A percentile compares a stretch with the other conserved stretches of the same genome.
These are phyloP conservation scores for Torulaspora globosa DNA, from an alignment of 1,139 yeast genomes.

Conservation along the genomic window DNA sequence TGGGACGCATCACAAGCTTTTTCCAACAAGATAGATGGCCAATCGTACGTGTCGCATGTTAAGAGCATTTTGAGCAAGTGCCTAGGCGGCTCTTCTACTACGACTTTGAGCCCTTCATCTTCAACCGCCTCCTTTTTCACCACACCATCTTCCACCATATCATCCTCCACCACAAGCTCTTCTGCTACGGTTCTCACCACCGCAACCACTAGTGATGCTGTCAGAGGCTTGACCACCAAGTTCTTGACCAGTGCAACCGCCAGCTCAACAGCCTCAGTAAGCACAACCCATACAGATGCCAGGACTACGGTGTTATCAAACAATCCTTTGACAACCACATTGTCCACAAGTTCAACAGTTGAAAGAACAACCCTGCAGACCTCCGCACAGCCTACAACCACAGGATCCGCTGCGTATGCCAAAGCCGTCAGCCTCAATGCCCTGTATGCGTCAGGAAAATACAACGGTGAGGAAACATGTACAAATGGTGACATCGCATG, in stretches of 20 bases:
- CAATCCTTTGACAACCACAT: constrained; percentile 8
- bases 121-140: neutral
- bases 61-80: constrained; percentile 30
- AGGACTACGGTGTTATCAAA: constrained; percentile 12
- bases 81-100: constrained; percentile 23
- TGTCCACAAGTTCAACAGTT: constrained; percentile 13
- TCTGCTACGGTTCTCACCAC: constrained; percentile 16
- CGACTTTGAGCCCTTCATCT: constrained; percentile 30
- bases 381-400: constrained; percentile 19
- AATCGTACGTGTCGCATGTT: constrained; percentile 35
- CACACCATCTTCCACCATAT: constrained; percentile 18
- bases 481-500: constrained; percentile 50
- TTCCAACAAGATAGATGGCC: constrained; percentile 48
- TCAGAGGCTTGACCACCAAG: constrained; percentile 9
- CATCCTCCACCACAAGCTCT: constrained; percentile 17
- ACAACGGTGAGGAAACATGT: constrained; percentile 38
- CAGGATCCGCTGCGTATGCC: constrained; percentile 36
- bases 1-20: constrained; percentile 91
- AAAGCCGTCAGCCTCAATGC: constrained; percentile 43
- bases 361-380: constrained; percentile 15
- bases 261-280: constrained; percentile 7
- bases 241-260: constrained; percentile 11
- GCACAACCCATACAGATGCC: constrained; percentile 1
- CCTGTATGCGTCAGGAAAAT: constrained; percentile 33
- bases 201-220: constrained; percentile 10